Evolutionary conservation across 2,329 filamentous ascomycete genomes (phyloP).

Genomic region (Claviceps paspali): DNA sequence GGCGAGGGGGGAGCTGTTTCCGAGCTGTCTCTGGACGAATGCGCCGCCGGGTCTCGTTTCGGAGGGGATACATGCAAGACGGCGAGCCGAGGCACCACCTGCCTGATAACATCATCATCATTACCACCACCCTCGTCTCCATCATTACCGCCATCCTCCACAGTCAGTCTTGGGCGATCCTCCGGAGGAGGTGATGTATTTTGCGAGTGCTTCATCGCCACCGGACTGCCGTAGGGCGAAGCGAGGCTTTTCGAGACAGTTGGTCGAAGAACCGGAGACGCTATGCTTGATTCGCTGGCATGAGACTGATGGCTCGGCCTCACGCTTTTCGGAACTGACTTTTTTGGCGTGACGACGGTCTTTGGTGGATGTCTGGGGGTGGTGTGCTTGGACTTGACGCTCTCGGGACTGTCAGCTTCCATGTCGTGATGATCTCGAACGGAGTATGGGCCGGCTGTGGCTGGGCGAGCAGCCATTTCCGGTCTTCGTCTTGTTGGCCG

Average conservation of each 20-base stretch:
- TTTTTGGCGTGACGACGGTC: conserved; percentile 35
- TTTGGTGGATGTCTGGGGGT: conserved; percentile 30
- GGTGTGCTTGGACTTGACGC: conserved; percentile 27
- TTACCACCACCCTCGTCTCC: not conserved
- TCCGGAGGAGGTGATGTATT: conserved; percentile 11
- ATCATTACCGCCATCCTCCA: too few relatives aligned
- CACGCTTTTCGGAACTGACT: conserved; percentile 26
- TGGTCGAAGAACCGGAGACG: conserved; percentile 25
- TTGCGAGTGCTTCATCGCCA: too few relatives aligned
- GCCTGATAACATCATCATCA: conserved; percentile 29
- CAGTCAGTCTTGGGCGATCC: conserved; percentile 32
- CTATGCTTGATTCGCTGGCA: conserved; percentile 34
- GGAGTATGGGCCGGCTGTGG: conserved; percentile 51
- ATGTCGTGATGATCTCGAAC: conserved; percentile 32
- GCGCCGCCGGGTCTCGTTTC: conserved; percentile 5
- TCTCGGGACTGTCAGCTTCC: conserved; percentile 30
- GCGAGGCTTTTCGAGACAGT: conserved; percentile 17
- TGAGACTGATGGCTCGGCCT: conserved; percentile 33
- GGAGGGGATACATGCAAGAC: conserved; percentile 21
- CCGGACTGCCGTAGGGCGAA: conserved; percentile 28
- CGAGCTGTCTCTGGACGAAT: conserved; percentile 3
- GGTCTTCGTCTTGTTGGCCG: conserved; percentile 42
- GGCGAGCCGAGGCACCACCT: conserved; percentile 33
- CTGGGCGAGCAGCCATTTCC: conserved; percentile 42
- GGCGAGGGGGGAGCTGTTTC: conserved; percentile 5